These are phyloP conservation scores for Zasmidium angulare DNA, from an alignment of 2,329 filamentous ascomycete species.

Conservation along the genomic window DNA sequence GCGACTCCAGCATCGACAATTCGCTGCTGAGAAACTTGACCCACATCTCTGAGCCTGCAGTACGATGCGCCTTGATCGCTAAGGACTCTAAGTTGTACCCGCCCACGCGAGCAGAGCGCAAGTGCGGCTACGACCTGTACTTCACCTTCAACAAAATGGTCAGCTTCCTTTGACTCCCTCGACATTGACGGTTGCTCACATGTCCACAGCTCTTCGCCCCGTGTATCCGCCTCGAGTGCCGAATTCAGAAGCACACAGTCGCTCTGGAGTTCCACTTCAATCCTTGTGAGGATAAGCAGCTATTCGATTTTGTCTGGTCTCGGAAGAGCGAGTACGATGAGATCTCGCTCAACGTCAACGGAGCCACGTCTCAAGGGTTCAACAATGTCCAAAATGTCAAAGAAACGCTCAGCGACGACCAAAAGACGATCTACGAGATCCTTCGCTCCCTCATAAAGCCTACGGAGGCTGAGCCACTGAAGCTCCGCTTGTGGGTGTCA, in stretches of 20 bases:
- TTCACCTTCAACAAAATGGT: constrained; percentile 19
- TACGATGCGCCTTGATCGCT: constrained; percentile 9
- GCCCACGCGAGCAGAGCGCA: neutral
- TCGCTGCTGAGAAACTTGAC: constrained; percentile 13
- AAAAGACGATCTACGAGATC: neutral
- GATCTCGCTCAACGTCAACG: neutral
- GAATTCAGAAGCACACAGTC: constrained; percentile 1
- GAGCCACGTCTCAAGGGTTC: constrained; percentile 8
- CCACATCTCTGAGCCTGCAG: constrained; percentile 1
- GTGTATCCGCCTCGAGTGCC: constrained; percentile 11
- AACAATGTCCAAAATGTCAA: too few species aligned
- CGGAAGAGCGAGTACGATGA: neutral
- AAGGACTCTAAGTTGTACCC: constrained; percentile 1
- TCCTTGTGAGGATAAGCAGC: constrained; percentile 1
- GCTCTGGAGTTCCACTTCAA: constrained; percentile 19
- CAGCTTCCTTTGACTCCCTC: neutral
- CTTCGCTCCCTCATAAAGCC: neutral
- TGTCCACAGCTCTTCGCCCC: constrained; percentile 10
- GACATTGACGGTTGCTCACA: neutral
- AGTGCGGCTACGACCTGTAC: constrained; percentile 6
- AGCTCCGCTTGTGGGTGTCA: neutral
- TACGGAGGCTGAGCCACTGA: neutral
- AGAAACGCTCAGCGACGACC: neutral
- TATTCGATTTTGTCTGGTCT: neutral
- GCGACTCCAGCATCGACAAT: constrained; percentile 8